A percentile compares a stretch with the other conserved stretches of the same genome.
Evolutionary conservation across 192 early-diverging fungal genomes (phyloP).

Genomic region (Kappamyces sp.): DNA sequence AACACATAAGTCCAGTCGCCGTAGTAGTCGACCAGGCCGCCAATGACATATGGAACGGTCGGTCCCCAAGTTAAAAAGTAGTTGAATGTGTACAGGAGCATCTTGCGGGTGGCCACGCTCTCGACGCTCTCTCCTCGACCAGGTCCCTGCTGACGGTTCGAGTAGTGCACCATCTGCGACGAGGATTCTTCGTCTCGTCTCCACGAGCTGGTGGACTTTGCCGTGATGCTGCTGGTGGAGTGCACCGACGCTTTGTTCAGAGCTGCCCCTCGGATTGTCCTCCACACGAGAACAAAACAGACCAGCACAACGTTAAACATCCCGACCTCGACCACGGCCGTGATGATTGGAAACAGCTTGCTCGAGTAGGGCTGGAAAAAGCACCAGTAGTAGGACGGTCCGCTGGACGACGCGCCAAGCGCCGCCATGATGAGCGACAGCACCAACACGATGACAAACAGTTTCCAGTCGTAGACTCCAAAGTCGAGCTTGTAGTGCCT

Average conservation of each 20-base stretch:
- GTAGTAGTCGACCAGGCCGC: constrained; percentile 4
- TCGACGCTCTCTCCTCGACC: neutral
- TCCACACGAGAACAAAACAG: constrained; percentile 2
- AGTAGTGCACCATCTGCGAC: too few relatives aligned
- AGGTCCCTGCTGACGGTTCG: too few relatives aligned
- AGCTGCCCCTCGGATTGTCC: neutral
- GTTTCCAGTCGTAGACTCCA: constrained; percentile 15
- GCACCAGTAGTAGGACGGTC: constrained; percentile 9
- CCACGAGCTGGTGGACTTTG: constrained; percentile 8
- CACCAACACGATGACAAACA: neutral
- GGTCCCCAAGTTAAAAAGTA: constrained; percentile 13
- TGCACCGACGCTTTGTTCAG: neutral
- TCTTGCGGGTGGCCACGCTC: neutral
- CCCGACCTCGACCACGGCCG: constrained; percentile 2
- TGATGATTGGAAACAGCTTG: neutral
- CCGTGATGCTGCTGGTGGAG: neutral
- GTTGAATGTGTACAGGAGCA: constrained; percentile 7
- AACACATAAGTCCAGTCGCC: constrained; percentile 12
- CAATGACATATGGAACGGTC: constrained; percentile 3
- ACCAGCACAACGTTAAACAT: constrained; percentile 3
- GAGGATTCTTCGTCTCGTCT: constrained; percentile 4
- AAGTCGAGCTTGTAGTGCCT: neutral
- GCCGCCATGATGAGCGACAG: neutral
- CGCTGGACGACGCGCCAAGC: neutral
- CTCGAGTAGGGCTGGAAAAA: neutral